A percentile compares a stretch with the other conserved stretches of the same genome.
Conservation (phyloP, 176 grass and related monocot species). For the Phoenix dactylifera region DNA sequence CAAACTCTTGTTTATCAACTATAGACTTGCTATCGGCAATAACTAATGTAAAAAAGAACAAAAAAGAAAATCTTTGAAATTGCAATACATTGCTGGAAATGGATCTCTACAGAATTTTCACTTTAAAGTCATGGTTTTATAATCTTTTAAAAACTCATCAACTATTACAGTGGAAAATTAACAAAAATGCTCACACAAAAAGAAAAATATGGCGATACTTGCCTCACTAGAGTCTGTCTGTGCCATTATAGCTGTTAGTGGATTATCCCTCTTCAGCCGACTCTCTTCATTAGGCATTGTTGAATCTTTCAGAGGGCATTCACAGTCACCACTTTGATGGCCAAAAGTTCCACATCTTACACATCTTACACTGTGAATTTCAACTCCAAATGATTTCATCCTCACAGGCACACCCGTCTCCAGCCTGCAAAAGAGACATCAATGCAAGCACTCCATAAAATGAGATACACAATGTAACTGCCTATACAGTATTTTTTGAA, state of each 20-base stretch:
- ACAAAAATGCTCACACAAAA: too few relatives aligned
- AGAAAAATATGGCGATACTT: slow-evolving; percentile 1
- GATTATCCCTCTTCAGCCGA: slow-evolving; percentile 87
- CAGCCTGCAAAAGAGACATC: slow-evolving; percentile 31
- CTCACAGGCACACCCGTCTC: slow-evolving; percentile 83
- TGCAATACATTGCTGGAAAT: too few relatives aligned
- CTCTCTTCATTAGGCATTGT: slow-evolving; percentile 98
- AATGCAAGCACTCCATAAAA: slow-evolving; percentile 1
- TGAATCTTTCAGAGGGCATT: slow-evolving; percentile 81
- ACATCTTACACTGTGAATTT: slow-evolving; percentile 85
- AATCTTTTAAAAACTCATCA: too few relatives aligned
- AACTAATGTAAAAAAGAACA: too few relatives aligned
- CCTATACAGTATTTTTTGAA: too few relatives aligned
- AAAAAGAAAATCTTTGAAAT: too few relatives aligned
- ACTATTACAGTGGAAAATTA: too few relatives aligned
- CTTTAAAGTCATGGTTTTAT: too few relatives aligned
- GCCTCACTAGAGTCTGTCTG: slow-evolving; percentile 70
- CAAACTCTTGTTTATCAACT: too few relatives aligned
- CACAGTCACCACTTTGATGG: slow-evolving; percentile 87
- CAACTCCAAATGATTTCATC: slow-evolving; percentile 82
- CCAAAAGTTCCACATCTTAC: slow-evolving; percentile 74
- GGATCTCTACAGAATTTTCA: too few relatives aligned
- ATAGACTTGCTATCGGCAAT: too few relatives aligned
- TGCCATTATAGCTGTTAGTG: slow-evolving; percentile 78
- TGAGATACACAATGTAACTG: neutral